Conservation (phyloP, 176 grass and related monocot genomes). For the Guadua angustifolia region DNA sequence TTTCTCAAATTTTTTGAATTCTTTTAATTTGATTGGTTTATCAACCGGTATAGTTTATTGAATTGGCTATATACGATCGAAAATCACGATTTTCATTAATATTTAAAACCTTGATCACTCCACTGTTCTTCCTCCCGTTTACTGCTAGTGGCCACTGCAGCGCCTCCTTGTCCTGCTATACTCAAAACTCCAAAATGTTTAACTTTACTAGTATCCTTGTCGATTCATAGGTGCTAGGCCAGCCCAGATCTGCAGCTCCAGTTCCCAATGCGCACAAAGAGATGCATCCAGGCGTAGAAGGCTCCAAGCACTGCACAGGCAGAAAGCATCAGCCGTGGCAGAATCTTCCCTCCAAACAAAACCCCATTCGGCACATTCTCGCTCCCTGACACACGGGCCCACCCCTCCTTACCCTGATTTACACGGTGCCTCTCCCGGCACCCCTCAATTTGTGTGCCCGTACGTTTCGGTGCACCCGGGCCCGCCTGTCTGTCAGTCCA, state of each 20-base stretch:
- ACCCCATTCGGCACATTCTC: conserved; percentile 20
- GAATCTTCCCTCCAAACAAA: conserved; percentile 18
- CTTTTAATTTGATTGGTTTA: too few relatives aligned
- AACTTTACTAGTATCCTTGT: not conserved
- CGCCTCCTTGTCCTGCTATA: too few relatives aligned
- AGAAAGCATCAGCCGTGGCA: not conserved
- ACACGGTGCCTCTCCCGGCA: not conserved
- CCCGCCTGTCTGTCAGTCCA: not conserved
- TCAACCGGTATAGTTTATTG: too few relatives aligned
- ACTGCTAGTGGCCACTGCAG: too few relatives aligned
- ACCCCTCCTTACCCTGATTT: not conserved
- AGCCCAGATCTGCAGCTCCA: not conserved
- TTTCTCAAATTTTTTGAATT: too few relatives aligned
- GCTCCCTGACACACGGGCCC: not conserved
- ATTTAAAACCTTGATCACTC: too few relatives aligned
- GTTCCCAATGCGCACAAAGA: not conserved
- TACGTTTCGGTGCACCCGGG: not conserved
- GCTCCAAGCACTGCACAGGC: not conserved
- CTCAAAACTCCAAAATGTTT: not conserved
- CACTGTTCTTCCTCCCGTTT: too few relatives aligned
- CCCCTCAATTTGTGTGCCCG: not conserved
- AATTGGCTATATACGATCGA: too few relatives aligned
- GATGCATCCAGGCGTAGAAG: not conserved
- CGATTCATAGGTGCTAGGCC: not conserved
- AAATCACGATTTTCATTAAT: too few relatives aligned